Evolutionary conservation across 148 eudicot genomes (phyloP).

Genomic region (Beta vulgaris): DNA sequence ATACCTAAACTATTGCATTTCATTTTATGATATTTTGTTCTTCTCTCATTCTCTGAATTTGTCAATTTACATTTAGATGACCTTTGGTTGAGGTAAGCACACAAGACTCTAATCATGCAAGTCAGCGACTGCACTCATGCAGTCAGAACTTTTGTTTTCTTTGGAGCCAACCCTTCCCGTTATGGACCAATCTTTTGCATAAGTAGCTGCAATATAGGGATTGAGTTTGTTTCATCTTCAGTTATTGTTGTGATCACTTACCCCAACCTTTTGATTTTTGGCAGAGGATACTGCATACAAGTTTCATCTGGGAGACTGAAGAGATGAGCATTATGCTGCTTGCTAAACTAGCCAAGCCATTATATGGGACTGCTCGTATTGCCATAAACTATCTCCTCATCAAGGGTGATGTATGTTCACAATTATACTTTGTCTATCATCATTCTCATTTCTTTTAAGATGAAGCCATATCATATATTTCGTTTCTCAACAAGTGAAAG

Average conservation of each 20-base stretch:
- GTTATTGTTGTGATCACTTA: too few relatives aligned
- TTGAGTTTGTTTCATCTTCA: background rate
- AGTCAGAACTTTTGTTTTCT: background rate
- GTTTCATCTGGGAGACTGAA: constrained; percentile 87
- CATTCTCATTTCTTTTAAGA: background rate
- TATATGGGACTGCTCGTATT: constrained; percentile 91
- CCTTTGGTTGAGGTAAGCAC: background rate
- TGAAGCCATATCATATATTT: background rate
- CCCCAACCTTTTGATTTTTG: constrained; percentile 21
- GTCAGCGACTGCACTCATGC: background rate
- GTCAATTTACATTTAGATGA: background rate
- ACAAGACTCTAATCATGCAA: background rate
- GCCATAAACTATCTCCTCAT: constrained; percentile 75
- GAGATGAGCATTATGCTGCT: constrained; percentile 80
- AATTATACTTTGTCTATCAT: background rate
- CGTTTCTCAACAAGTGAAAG: too few relatives aligned
- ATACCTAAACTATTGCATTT: background rate
- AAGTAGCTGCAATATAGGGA: background rate
- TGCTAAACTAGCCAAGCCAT: constrained; percentile 87
- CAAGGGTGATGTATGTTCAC: constrained; percentile 96
- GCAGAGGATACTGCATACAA: constrained; percentile 68
- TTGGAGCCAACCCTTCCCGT: too few relatives aligned
- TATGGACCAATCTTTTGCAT: background rate
- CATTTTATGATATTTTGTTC: too few relatives aligned
- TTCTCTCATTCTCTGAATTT: background rate